phyloP scores from a whole-genome alignment of 176 grass and related monocot genomes.

The Poa annua region DNA sequence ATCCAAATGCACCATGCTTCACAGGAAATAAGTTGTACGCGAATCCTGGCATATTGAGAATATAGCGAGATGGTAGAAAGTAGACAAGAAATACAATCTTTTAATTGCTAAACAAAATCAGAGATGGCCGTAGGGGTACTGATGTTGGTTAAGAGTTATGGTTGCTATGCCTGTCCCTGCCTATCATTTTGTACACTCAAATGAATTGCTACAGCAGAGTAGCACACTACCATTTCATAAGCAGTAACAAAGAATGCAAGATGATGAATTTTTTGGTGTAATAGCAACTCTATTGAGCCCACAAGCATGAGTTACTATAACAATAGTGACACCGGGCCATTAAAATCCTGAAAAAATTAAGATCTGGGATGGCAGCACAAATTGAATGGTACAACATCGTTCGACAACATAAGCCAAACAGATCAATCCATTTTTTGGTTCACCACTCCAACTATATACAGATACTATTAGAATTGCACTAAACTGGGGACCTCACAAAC shows the following conservation, averaged over 20 bases:
- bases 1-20: background rate
- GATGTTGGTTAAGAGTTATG: background rate
- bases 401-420: conserved; percentile 33
- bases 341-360: background rate
- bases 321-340: background rate
- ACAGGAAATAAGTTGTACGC: background rate
- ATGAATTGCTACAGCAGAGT: background rate
- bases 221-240: background rate
- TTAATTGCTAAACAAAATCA: background rate
- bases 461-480: conserved; percentile 7
- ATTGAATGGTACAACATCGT: background rate
- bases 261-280: background rate
- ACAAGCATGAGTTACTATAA: background rate
- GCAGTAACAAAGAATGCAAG: background rate
- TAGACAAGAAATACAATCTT: background rate
- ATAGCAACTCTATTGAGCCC: no score
- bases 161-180: background rate
- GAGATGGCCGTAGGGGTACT: background rate
- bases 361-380: background rate
- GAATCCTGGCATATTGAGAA: background rate
- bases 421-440: conserved; percentile 28
- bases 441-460: conserved; percentile 52
- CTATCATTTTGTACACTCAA: background rate
- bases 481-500: conserved; percentile 34
- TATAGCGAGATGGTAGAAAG: background rate